phyloP scores from a whole-genome alignment of 495 filamentous ascomycete species.

The Lasiosphaeris hirsuta region DNA sequence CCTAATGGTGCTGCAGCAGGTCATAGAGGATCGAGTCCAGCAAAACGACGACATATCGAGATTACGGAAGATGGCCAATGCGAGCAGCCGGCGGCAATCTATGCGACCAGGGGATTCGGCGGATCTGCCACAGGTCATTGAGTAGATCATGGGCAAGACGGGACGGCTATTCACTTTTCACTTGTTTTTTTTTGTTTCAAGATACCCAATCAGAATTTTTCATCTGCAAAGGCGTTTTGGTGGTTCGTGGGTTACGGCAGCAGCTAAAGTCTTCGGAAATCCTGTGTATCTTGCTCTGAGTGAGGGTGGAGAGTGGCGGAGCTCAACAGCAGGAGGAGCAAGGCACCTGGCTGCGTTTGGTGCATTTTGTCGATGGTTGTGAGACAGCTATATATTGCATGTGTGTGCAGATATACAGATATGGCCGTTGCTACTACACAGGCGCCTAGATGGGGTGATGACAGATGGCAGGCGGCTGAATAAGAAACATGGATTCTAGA shows the following conservation, averaged over 20 bases:
- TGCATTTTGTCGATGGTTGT: too few species aligned
- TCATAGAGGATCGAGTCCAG: too few species aligned
- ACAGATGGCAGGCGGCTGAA: background rate
- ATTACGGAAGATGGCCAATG: background rate
- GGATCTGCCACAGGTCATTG: constrained; percentile 18
- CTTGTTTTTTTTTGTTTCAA: constrained; percentile 2
- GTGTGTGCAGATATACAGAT: background rate
- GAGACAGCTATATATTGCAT: too few species aligned
- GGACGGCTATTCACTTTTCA: background rate
- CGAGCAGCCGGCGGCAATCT: background rate
- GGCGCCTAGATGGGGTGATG: too few species aligned
- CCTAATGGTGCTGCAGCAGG: too few species aligned
- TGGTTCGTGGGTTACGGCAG: background rate
- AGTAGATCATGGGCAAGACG: constrained; percentile 8
- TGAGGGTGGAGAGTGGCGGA: background rate
- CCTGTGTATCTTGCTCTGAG: background rate
- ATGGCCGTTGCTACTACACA: too few species aligned
- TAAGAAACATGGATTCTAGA: background rate
- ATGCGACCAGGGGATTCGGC: constrained; percentile 20
- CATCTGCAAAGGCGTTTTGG: constrained; percentile 13
- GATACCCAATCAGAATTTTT: constrained; percentile 15
- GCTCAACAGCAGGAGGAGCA: too few species aligned
- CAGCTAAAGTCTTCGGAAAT: background rate
- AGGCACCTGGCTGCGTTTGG: too few species aligned
- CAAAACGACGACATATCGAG: too few species aligned